These are phyloP conservation scores for Discostella stelligera DNA, from an alignment of 352 stramenopile species.

Conservation along the genomic window DNA sequence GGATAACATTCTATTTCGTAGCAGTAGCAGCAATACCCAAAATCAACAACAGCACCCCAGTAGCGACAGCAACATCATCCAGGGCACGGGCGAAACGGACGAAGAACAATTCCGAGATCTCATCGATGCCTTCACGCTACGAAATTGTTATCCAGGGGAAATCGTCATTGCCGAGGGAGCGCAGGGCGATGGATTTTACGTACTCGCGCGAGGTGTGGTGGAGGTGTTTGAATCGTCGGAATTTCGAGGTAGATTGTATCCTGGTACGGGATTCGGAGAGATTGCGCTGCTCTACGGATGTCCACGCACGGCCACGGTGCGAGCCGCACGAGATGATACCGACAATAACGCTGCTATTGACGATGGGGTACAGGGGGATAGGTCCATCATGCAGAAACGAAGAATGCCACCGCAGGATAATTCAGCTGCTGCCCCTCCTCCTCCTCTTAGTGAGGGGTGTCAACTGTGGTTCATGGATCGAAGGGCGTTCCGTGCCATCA, in stretches of 20 bases:
- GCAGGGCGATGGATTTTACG: constrained; percentile 81
- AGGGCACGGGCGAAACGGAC: neutral
- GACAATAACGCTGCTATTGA: constrained; percentile 59
- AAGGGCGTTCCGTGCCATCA: constrained; percentile 72
- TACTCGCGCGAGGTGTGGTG: constrained; percentile 78
- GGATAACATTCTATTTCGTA: constrained; percentile 1
- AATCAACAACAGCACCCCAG: too few species aligned
- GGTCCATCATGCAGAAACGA: neutral
- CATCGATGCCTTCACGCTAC: constrained; percentile 76
- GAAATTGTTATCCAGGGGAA: constrained; percentile 54
- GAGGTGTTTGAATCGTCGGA: constrained; percentile 56
- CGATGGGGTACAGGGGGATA: neutral
- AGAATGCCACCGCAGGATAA: neutral
- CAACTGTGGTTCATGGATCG: constrained; percentile 88
- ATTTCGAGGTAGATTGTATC: constrained; percentile 45
- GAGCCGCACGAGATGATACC: constrained; percentile 83
- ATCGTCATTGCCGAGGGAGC: constrained; percentile 81
- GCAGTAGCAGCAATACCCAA: neutral
- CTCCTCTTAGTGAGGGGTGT: neutral
- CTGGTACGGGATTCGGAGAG: constrained; percentile 89
- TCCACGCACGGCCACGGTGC: constrained; percentile 91
- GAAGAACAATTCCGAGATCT: constrained; percentile 64
- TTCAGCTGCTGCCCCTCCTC: neutral
- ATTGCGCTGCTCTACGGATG: constrained; percentile 95
- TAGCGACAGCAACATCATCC: neutral